These are phyloP conservation scores for Penicillium paradoxum DNA, from an alignment of 495 filamentous ascomycete species.

Conservation along the genomic window DNA sequence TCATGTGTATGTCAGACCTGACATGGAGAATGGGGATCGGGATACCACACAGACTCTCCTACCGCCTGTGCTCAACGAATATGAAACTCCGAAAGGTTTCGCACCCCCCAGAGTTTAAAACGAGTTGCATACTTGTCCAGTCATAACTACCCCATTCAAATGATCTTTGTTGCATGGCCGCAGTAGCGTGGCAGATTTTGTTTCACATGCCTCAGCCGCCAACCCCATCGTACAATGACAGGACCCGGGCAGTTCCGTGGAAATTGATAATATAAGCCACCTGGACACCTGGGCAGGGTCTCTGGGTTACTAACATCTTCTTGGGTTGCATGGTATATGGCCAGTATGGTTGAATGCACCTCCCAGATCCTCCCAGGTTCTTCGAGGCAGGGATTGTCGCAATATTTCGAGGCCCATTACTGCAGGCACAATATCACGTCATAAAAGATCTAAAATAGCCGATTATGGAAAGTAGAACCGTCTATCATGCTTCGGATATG, in stretches of 20 bases:
- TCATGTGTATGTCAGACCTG: too few relatives aligned
- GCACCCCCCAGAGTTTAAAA: constrained; percentile 2
- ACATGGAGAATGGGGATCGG: too few relatives aligned
- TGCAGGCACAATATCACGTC: neutral
- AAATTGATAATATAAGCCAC: neutral
- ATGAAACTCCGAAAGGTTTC: neutral
- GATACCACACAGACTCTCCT: too few relatives aligned
- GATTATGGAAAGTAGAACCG: neutral
- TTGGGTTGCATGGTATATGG: neutral
- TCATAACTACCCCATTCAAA: neutral
- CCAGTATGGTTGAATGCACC: neutral
- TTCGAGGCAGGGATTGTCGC: too few relatives aligned
- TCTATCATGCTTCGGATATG: neutral
- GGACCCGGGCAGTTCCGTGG: neutral
- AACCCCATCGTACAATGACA: neutral
- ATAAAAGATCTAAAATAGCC: neutral
- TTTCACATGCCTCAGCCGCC: constrained; percentile 17
- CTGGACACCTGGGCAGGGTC: too few relatives aligned
- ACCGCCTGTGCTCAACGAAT: neutral
- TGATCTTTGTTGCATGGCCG: constrained; percentile 7
- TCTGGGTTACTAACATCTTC: neutral
- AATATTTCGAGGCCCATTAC: neutral
- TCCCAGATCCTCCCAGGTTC: neutral
- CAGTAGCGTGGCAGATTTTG: constrained; percentile 10
- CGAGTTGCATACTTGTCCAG: neutral